Conservation (phyloP, 2,329 filamentous ascomycete genomes). For the Stagonosporopsis rhizophila region DNA sequence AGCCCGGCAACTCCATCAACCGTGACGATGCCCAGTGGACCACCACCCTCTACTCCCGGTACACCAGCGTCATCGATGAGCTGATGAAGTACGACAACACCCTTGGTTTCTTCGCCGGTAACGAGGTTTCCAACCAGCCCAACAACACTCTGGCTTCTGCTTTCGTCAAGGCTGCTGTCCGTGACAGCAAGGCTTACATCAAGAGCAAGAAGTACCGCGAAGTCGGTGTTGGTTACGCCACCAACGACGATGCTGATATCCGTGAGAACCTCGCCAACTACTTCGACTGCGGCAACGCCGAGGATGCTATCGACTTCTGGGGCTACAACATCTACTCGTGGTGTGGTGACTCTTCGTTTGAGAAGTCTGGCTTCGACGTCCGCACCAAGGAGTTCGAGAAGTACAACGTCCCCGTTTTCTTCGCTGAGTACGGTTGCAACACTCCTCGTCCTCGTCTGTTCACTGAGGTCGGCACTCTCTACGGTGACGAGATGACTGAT, state of each 20-base stretch:
- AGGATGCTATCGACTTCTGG: constrained; percentile 88
- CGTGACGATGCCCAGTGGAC: constrained; percentile 82
- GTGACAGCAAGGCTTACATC: constrained; percentile 96
- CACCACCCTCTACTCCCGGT: constrained; percentile 77
- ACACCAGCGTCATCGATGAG: constrained; percentile 82
- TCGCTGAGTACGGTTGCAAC: constrained; percentile 99
- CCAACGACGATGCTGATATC: constrained; percentile 88
- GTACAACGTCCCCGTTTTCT: constrained; percentile 96
- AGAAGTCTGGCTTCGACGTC: constrained; percentile 77
- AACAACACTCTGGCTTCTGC: constrained; percentile 91
- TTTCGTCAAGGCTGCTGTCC: constrained; percentile 96
- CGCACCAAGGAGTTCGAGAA: constrained; percentile 85
- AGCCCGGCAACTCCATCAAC: constrained; percentile 84
- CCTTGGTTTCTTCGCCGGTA: constrained; percentile 97
- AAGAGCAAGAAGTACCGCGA: constrained; percentile 75
- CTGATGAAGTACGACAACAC: constrained; percentile 86
- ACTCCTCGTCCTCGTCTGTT: constrained; percentile 74
- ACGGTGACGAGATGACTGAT: constrained; percentile 77
- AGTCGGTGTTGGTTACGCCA: constrained; percentile 93
- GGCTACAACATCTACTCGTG: constrained; percentile 99
- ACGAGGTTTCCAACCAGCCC: constrained; percentile 89
- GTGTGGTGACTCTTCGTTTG: constrained; percentile 86
- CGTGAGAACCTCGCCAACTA: constrained; percentile 84
- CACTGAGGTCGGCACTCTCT: constrained; percentile 84
- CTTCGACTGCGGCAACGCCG: constrained; percentile 82